These are phyloP conservation scores for Ascocoryne sarcoides DNA, from an alignment of 2,329 filamentous ascomycete genomes.

Conservation along the genomic window DNA sequence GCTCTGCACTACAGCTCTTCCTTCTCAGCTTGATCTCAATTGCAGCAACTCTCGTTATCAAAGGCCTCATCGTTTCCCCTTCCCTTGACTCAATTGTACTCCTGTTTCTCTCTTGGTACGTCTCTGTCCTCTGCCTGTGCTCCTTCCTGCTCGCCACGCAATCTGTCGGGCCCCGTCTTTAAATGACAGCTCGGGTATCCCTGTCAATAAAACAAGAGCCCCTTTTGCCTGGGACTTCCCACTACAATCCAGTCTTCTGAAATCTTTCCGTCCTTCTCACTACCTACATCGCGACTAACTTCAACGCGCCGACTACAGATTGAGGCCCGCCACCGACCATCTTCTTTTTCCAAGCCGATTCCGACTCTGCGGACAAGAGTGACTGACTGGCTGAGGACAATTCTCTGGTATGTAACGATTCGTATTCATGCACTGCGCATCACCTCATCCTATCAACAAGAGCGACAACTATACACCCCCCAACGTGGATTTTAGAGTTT, in stretches of 20 bases:
- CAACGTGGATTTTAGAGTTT: no score
- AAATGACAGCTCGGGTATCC: not conserved
- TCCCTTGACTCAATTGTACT: not conserved
- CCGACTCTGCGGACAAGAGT: conserved; percentile 10
- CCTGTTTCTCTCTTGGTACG: not conserved
- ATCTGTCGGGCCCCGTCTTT: not conserved
- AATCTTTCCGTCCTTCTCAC: not conserved
- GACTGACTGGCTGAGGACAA: conserved; percentile 9
- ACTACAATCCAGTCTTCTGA: not conserved
- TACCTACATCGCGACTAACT: conserved; percentile 16
- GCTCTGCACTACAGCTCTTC: not conserved
- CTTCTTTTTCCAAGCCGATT: conserved; percentile 6
- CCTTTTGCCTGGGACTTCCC: not conserved
- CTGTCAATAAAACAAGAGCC: not conserved
- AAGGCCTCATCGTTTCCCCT: not conserved
- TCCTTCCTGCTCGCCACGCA: not conserved
- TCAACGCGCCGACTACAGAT: conserved; percentile 15
- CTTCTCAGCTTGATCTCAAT: not conserved
- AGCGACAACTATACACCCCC: conserved; percentile 5
- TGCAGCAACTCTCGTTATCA: not conserved
- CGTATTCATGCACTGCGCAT: conserved; percentile 20
- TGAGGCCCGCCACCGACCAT: conserved; percentile 6
- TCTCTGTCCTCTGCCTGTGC: not conserved
- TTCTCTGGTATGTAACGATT: conserved; percentile 21
- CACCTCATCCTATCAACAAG: conserved; percentile 13